These are phyloP conservation scores for Choanephora cucurbitarum DNA, from an alignment of 371 early-diverging fungal genomes.

Conservation along the genomic window DNA sequence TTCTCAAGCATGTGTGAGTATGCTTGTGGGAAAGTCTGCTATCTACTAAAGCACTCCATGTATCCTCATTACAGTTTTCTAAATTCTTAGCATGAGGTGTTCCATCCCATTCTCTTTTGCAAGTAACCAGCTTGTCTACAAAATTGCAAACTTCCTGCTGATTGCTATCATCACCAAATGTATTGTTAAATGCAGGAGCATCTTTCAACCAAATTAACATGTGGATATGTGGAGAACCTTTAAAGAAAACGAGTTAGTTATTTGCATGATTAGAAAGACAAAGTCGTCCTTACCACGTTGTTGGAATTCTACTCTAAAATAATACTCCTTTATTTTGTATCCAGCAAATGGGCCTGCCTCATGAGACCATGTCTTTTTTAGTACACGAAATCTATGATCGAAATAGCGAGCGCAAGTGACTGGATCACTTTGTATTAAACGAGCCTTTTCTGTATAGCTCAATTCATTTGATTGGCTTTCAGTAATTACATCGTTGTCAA, in stretches of 20 bases:
- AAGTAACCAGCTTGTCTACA: not conserved
- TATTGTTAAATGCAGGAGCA: not conserved
- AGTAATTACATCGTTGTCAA: constrained; percentile 3
- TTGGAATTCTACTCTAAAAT: constrained; percentile 9
- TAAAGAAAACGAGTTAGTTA: too few species aligned
- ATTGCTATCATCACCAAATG: too few species aligned
- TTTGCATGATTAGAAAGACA: too few species aligned
- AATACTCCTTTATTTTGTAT: not conserved
- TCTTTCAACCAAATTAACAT: not conserved
- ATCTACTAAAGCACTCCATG: not conserved
- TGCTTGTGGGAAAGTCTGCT: not conserved
- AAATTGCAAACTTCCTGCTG: constrained; percentile 1
- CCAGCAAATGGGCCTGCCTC: constrained; percentile 2
- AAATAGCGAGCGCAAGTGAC: constrained; percentile 11
- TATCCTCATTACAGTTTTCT: not conserved
- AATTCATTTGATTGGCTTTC: not conserved
- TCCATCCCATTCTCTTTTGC: not conserved
- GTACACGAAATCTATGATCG: constrained; percentile 1
- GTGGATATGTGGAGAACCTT: constrained; percentile 1
- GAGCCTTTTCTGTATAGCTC: not conserved
- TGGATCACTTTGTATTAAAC: constrained; percentile 9
- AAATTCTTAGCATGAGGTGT: too few species aligned
- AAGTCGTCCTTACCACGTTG: not conserved
- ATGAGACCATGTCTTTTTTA: constrained; percentile 2
- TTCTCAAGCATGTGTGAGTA: not conserved